A percentile compares a stretch with the other conserved stretches of the same genome.
Conservation (phyloP, 2,329 filamentous ascomycete species). For the Hypoxylon sp. region DNA sequence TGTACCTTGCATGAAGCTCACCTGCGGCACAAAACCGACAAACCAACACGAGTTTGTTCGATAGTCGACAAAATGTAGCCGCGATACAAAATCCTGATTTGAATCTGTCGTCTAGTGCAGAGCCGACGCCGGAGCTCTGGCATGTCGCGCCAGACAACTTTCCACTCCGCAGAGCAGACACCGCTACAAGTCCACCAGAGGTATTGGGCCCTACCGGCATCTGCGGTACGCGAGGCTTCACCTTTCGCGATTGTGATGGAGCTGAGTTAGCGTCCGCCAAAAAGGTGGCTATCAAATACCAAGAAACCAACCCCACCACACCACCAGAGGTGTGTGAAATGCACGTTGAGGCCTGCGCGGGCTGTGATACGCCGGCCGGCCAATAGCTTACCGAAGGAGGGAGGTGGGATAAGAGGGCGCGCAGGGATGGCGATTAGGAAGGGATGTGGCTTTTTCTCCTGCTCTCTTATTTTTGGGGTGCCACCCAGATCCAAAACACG, state of each 20-base stretch:
- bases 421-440: slow-evolving; percentile 14
- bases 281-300: slow-evolving; percentile 6
- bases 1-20: slow-evolving; percentile 44
- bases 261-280: slow-evolving; percentile 9
- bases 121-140: slow-evolving; percentile 12
- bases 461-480: slow-evolving; percentile 33
- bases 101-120: neutral
- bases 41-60: slow-evolving; percentile 18
- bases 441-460: slow-evolving; percentile 26
- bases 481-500: slow-evolving; percentile 26
- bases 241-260: neutral
- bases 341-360: slow-evolving; percentile 14
- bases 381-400: slow-evolving; percentile 14
- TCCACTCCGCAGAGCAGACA: slow-evolving; percentile 1
- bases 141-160: slow-evolving; percentile 10
- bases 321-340: slow-evolving; percentile 9
- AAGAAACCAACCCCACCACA: neutral
- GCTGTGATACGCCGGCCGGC: slow-evolving; percentile 31
- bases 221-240: neutral
- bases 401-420: slow-evolving; percentile 2
- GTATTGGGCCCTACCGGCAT: no score
- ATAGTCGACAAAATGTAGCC: slow-evolving; percentile 5
- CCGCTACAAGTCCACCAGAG: neutral
- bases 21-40: slow-evolving; percentile 27
- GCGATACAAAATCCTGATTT: slow-evolving; percentile 13